Percentiles rank a stretch among this genome's conserved stretches.
phyloP scores from a whole-genome alignment of 169 alveolate genomes.

The Cryptosporidium felis region DNA sequence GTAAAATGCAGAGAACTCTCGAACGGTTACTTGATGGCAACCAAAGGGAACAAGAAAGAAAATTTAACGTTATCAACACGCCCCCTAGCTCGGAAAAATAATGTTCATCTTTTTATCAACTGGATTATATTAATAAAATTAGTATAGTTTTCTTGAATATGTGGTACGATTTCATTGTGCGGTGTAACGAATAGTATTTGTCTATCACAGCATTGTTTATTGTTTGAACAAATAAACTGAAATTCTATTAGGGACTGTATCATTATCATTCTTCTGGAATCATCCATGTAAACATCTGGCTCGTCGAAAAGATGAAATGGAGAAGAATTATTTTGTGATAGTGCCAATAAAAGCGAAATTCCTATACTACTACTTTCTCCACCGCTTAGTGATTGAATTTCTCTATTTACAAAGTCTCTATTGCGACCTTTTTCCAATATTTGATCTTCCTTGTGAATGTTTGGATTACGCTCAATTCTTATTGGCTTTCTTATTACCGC shows the following conservation, averaged over 20 bases:
- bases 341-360: constrained; percentile 75
- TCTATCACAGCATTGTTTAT: neutral
- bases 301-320: constrained; percentile 78
- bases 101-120: neutral
- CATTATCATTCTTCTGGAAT: constrained; percentile 74
- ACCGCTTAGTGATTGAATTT: constrained; percentile 75
- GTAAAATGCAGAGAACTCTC: constrained; percentile 20
- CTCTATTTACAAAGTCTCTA: constrained; percentile 41
- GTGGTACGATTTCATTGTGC: constrained; percentile 40
- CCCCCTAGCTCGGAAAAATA: neutral
- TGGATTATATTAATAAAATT: constrained; percentile 20
- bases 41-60: neutral
- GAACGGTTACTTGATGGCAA: neutral
- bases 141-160: constrained; percentile 25
- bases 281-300: constrained; percentile 79
- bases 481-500: constrained; percentile 4
- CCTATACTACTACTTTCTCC: constrained; percentile 78
- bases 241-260: constrained; percentile 29
- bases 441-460: neutral
- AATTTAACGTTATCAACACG: neutral
- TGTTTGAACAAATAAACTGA: constrained; percentile 10
- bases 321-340: constrained; percentile 74
- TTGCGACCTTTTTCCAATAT: neutral
- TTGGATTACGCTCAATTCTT: neutral
- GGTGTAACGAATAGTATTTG: constrained; percentile 53